Conservation (phyloP, 2,329 filamentous ascomycete species). For the Phyllosticta citribraziliensis region DNA sequence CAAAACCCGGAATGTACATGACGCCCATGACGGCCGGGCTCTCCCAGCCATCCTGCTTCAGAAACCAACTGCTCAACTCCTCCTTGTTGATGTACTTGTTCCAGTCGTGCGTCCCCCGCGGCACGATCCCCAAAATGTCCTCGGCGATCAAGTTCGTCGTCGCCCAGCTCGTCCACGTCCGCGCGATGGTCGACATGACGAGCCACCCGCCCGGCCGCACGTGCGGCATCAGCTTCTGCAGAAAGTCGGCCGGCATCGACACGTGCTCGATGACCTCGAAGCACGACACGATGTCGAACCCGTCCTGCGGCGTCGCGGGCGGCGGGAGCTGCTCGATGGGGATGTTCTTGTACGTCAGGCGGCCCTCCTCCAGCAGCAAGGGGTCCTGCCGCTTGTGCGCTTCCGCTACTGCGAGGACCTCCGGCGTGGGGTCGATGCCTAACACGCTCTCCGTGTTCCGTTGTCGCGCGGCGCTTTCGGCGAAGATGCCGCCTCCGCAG, state of each 20-base stretch:
- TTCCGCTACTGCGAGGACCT: slow-evolving; percentile 65
- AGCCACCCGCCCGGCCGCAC: slow-evolving; percentile 90
- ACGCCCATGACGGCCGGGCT: slow-evolving; percentile 61
- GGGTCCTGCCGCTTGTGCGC: slow-evolving; percentile 69
- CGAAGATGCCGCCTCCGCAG: slow-evolving; percentile 94
- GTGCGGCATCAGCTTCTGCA: slow-evolving; percentile 61
- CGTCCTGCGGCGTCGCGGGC: slow-evolving; percentile 25
- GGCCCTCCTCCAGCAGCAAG: slow-evolving; percentile 44
- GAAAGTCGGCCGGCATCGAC: slow-evolving; percentile 61
- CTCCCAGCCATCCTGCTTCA: slow-evolving; percentile 28
- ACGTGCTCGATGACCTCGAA: slow-evolving; percentile 98
- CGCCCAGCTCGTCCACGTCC: slow-evolving; percentile 80
- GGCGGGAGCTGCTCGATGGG: slow-evolving; percentile 60
- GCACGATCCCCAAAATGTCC: slow-evolving; percentile 77
- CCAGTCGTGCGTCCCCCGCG: slow-evolving; percentile 92
- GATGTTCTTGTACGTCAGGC: slow-evolving; percentile 61
- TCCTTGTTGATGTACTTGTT: slow-evolving; percentile 83
- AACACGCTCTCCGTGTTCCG: slow-evolving; percentile 54
- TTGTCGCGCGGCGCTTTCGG: slow-evolving; percentile 70
- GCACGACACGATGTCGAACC: slow-evolving; percentile 71
- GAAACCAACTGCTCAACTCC: slow-evolving; percentile 52
- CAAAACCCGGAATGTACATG: slow-evolving; percentile 79
- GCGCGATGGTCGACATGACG: slow-evolving; percentile 81
- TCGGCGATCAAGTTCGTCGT: slow-evolving; percentile 91
- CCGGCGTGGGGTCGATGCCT: slow-evolving; percentile 67